These are phyloP conservation scores for Prunus dulcis DNA, from an alignment of 306 rosid genomes.

Conservation along the genomic window DNA sequence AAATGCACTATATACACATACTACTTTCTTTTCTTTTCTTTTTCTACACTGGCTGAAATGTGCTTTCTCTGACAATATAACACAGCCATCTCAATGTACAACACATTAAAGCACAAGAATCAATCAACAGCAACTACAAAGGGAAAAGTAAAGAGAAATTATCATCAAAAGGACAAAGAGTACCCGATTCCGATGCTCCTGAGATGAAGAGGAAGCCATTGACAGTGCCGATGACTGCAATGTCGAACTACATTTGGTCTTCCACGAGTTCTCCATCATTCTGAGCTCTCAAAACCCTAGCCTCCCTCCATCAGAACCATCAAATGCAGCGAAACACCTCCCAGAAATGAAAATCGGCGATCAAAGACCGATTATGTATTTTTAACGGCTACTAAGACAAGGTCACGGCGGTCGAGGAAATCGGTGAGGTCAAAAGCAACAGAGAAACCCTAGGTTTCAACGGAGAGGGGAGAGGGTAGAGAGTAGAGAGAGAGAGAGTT, in stretches of 20 bases:
- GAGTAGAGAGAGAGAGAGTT: background rate
- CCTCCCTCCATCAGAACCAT: conserved; percentile 12
- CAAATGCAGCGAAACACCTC: background rate
- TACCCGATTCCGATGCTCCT: conserved; percentile 41
- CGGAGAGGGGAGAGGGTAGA: background rate
- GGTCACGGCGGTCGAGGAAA: background rate
- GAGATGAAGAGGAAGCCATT: conserved; percentile 29
- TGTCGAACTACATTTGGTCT: conserved; percentile 26
- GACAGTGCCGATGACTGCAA: conserved; percentile 27
- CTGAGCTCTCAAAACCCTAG: conserved; percentile 26
- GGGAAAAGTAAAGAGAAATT: background rate
- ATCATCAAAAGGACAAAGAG: background rate
- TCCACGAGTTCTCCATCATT: conserved; percentile 37
- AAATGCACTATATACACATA: background rate
- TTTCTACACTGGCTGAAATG: background rate
- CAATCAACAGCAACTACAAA: background rate
- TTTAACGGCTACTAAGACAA: background rate
- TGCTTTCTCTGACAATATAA: background rate
- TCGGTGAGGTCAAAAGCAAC: background rate
- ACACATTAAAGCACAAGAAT: background rate
- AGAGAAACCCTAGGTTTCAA: conserved; percentile 9
- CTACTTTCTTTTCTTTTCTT: background rate
- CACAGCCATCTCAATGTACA: background rate
- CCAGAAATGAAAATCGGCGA: background rate
- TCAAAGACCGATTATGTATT: background rate